Evolutionary conservation across 116 monocot species (phyloP).

Genomic region (Cymodocea nodosa): DNA sequence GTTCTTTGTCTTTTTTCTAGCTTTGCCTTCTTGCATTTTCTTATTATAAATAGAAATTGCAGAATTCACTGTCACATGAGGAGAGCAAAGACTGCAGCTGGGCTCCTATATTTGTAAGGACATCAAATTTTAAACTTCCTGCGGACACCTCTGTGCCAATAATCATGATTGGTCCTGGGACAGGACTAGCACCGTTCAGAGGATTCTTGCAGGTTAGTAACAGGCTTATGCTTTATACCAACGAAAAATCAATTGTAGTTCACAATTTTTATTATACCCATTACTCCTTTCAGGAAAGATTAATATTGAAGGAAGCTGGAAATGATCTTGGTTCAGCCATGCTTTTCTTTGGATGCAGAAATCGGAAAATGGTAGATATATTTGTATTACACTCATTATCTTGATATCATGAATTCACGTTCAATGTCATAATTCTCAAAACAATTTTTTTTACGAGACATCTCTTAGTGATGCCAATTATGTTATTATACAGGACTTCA

Average conservation of each 20-base stretch:
- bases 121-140: slow-evolving; percentile 74
- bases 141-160: slow-evolving; percentile 51
- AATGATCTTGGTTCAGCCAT: slow-evolving; percentile 43
- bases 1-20: background rate
- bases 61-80: slow-evolving; percentile 44
- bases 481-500: slow-evolving; percentile 43
- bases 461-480: no score
- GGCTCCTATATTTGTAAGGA: slow-evolving; percentile 74
- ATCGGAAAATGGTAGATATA: slow-evolving; percentile 46
- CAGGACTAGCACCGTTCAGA: slow-evolving; percentile 75
- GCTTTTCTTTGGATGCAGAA: slow-evolving; percentile 89
- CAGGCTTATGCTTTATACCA: background rate
- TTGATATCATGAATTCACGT: background rate
- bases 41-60: slow-evolving; percentile 1
- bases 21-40: background rate
- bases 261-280: background rate
- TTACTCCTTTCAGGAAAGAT: slow-evolving; percentile 51
- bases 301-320: slow-evolving; percentile 61
- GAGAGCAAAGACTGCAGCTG: slow-evolving; percentile 48
- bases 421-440: no score
- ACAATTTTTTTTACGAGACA: no score
- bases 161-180: slow-evolving; percentile 86
- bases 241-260: background rate
- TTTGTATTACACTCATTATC: background rate
- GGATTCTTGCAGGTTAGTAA: slow-evolving; percentile 70